These are phyloP conservation scores for Anastatica hierochuntica DNA, from an alignment of 345 rosid species.

Conservation along the genomic window DNA sequence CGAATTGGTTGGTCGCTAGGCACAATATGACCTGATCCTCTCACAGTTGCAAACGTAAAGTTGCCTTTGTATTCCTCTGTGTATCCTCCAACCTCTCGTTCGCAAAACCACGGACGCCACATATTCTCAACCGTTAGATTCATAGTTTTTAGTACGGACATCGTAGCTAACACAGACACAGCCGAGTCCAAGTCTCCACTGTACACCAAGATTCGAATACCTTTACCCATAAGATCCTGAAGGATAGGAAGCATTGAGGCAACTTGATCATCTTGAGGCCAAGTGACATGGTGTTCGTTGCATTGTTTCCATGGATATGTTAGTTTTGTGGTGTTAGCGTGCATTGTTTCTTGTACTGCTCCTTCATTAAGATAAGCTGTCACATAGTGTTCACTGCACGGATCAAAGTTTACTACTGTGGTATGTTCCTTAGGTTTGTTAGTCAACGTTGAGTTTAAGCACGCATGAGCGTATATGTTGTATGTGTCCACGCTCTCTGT, in stretches of 20 bases:
- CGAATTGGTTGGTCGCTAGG: too few relatives aligned
- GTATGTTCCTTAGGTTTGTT: conserved; percentile 36
- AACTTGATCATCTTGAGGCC: conserved; percentile 12
- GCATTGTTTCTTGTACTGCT: conserved; percentile 56
- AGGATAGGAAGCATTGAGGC: conserved; percentile 53
- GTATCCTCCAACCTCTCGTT: conserved; percentile 28
- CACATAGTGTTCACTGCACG: conserved; percentile 38
- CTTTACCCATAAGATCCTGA: conserved; percentile 48
- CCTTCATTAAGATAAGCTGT: conserved; percentile 42
- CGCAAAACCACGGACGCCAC: conserved; percentile 74
- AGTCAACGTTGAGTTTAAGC: conserved; percentile 25
- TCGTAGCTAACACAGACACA: conserved; percentile 67
- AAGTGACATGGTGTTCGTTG: conserved; percentile 46
- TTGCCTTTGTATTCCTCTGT: conserved; percentile 4
- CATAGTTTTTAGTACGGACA: conserved; percentile 47
- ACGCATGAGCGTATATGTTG: conserved; percentile 58
- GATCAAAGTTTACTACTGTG: conserved; percentile 42
- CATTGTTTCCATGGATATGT: conserved; percentile 62
- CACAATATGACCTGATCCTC: too few relatives aligned
- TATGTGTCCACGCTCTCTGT: conserved; percentile 35
- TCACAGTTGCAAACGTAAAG: neutral
- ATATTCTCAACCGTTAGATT: conserved; percentile 49
- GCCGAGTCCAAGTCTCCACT: conserved; percentile 78
- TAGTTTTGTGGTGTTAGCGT: conserved; percentile 45
- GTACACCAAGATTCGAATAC: conserved; percentile 50